Evolutionary conservation across 2,329 filamentous ascomycete genomes (phyloP), one percentile per base, ranked within the genome.

Genomic region (Verticillium alfalfae): DNA sequence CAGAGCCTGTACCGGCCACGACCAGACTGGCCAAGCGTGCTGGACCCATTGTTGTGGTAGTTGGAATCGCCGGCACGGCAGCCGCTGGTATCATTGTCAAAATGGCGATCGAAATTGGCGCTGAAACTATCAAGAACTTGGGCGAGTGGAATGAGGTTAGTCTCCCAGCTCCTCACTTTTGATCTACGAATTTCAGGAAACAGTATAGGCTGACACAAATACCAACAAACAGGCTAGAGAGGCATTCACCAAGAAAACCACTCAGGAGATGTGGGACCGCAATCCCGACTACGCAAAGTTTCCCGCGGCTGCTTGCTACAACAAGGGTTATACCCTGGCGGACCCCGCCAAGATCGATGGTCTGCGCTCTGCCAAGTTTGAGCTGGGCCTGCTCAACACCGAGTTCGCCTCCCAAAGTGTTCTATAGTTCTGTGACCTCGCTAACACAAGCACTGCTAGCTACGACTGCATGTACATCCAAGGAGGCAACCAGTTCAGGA

Each of bases 221-320:
- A 10, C 66, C 56, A 60, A 38, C 56, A 57, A 1, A 7, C 16
- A 58, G 55, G 61, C 64, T 9, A 64, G 66, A 15, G 63, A 67
- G 62, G 60, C 62, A 10, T 67, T 67, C 61, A 64, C 66, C 31
- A 64, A 65, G 61, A 60, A 59, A 22, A 66, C 65, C 3, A 61
- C 61, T 2, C 41, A 58, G 41, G 60, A 62, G 57, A 67, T 67
- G 66, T 64, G 62, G 66, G 60, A 61, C 4, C 58, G 39, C 31
- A 67, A 67, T 61, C 63, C 65, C 9, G 59, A 67, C 60, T 37
- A 38, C 18, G n/a, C 15, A 1, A 61, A 62, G 38, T 64, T 58
- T 57, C 61, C 62, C 0, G 66, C 65, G 13, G 65, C 60, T 12
- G 15, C 61, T 58, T 67, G 66, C 62, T 66, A 66, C 37, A 67